Base-by-base conservation (phyloP, 352 stramenopile species). In the Phytophthora sp. region DNA sequence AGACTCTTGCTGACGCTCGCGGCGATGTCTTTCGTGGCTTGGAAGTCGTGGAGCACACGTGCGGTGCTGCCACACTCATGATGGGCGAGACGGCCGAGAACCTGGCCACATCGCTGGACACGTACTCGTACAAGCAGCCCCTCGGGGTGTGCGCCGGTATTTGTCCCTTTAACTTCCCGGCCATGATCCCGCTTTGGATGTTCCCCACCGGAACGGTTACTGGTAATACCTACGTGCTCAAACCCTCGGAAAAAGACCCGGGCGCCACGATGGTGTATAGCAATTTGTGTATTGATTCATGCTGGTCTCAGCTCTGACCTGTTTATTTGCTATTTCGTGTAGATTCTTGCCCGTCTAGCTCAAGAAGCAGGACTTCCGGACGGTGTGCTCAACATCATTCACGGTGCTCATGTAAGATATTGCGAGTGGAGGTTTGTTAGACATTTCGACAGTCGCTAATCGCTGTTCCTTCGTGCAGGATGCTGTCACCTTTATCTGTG, bases 11-110 rank as follows among this genome's bases (percentile, higher is more conserved):
- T 7, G 97, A 99, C 78, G 96, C 97, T 20, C 85, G 86, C 51
- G 97, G 97, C n/a, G 97, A 99, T 74, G 88, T 99, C 41, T 99
- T 98, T 83, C 90, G 97, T 39, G 97, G 97, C 20, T 79, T 99
- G n/a, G 79, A 92, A 63, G 82, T 95, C 45, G 81, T 95, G 33
- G 81, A 93, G 64, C 77, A 91, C 74, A 84, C 84, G 45, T 94
- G 87, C 54, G 87, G 83, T 36, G 82, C 86, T 11, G 83, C 82
- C 11, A 86, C 81, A 45, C 74, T 97, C 47, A 92, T 98, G 81
- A 94, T 98, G 90, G 96, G 96, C 44, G 96, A 99, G 78, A 98
- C 95, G n/a, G 65, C 95, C 12, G 88, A 93, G 60, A 97, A 97
- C 66, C 67, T 99, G 30, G 83, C 93, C 24, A 84, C 69, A 46